These are phyloP conservation scores for Rhytidhysteron rufulum DNA, from an alignment of 2,329 filamentous ascomycete genomes.

Conservation along the genomic window DNA sequence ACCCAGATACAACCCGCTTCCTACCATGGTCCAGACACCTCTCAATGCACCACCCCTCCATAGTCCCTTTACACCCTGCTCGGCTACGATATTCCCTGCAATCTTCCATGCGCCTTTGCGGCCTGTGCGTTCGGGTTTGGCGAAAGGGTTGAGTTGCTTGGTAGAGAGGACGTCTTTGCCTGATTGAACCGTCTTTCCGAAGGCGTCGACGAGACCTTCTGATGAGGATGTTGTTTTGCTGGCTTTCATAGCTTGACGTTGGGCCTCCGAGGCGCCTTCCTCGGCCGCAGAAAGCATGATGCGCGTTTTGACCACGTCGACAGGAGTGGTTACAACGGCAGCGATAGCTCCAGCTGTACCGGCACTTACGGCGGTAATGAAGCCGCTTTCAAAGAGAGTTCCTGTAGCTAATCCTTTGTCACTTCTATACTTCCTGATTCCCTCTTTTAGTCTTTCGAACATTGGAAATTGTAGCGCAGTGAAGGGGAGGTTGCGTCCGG, in stretches of 20 bases:
- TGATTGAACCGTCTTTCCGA: constrained; percentile 35
- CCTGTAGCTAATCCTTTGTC: constrained; percentile 32
- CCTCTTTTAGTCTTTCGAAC: constrained; percentile 67
- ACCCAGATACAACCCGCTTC: constrained; percentile 79
- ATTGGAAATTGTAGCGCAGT: constrained; percentile 86
- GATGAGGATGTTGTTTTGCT: constrained; percentile 11
- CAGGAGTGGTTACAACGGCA: constrained; percentile 78
- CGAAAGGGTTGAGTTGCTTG: constrained; percentile 17
- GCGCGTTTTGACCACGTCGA: constrained; percentile 85
- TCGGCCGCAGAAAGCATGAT: constrained; percentile 67
- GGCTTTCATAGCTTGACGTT: constrained; percentile 15
- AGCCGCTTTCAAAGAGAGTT: constrained; percentile 60
- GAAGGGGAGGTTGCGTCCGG: constrained; percentile 79
- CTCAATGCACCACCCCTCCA: constrained; percentile 74
- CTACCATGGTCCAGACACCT: constrained; percentile 75
- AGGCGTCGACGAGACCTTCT: constrained; percentile 33
- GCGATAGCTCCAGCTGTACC: constrained; percentile 70
- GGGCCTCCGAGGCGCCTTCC: constrained; percentile 7
- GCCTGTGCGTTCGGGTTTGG: constrained; percentile 22
- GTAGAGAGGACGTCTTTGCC: constrained; percentile 28
- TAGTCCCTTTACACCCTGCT: constrained; percentile 68
- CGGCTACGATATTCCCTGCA: constrained; percentile 59
- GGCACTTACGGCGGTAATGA: constrained; percentile 70
- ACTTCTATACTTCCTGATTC: constrained; percentile 47
- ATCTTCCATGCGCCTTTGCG: constrained; percentile 52